Conservation (phyloP, 352 stramenopile genomes). For the Globisporangium apiculatum region DNA sequence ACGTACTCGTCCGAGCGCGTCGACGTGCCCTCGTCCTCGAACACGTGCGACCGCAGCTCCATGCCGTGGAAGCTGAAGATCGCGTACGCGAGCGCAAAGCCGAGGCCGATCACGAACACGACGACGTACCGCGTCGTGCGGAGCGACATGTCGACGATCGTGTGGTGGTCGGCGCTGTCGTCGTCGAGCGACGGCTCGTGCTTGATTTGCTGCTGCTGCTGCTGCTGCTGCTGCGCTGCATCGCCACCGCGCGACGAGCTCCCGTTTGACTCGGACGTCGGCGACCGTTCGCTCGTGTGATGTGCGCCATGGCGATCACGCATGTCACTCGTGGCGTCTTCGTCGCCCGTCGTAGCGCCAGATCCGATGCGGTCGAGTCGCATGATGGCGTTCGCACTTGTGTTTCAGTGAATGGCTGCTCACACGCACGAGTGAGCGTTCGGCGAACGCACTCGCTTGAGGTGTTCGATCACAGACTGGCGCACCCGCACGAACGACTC, state of each 20-base stretch:
- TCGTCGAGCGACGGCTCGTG: slow-evolving; percentile 1
- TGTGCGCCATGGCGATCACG: background rate
- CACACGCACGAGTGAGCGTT: no score
- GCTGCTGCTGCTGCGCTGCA: background rate
- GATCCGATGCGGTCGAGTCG: slow-evolving; percentile 8
- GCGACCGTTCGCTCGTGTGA: background rate
- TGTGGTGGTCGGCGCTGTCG: slow-evolving; percentile 14
- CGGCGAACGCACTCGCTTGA: no score
- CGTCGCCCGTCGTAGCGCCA: background rate
- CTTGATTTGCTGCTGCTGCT: slow-evolving; percentile 5
- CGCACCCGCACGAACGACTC: no score
- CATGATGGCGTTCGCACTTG: background rate
- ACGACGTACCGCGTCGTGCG: slow-evolving; percentile 14
- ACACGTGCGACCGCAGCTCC: slow-evolving; percentile 6
- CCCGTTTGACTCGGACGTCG: slow-evolving; percentile 7
- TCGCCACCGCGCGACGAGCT: background rate
- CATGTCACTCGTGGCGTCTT: background rate
- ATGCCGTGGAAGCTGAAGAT: slow-evolving; percentile 14
- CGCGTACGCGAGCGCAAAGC: slow-evolving; percentile 11
- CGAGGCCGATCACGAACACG: slow-evolving; percentile 14
- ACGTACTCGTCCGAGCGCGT: slow-evolving; percentile 7
- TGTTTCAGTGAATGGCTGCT: slow-evolving; percentile 7
- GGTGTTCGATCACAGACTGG: no score
- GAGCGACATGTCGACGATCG: slow-evolving; percentile 18
- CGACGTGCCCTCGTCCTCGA: slow-evolving; percentile 11